Evolutionary conservation across 352 stramenopile genomes (phyloP).

Genomic region (Phytopythium delawarense): DNA sequence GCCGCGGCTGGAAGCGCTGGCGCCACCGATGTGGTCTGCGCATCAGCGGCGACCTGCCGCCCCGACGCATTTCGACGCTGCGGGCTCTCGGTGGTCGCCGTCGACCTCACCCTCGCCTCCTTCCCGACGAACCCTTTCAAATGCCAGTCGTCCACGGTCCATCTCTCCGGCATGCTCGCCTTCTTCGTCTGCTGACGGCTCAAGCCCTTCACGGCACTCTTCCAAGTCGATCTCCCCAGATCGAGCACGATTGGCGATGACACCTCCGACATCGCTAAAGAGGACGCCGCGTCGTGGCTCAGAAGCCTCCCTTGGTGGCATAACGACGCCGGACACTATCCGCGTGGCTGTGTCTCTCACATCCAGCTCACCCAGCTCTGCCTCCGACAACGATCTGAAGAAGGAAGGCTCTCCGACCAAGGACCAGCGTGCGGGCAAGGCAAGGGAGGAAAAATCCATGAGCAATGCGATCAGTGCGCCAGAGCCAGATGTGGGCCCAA

Average conservation of each 20-base stretch:
- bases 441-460: not conserved
- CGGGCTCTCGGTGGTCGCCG: not conserved
- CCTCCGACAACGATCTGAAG: not conserved
- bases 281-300: not conserved
- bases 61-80: not conserved
- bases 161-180: not conserved
- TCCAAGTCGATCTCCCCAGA: not conserved
- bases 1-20: not conserved
- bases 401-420: not conserved
- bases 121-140: slow-evolving; percentile 10
- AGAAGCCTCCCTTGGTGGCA: not conserved
- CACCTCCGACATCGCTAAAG: not conserved
- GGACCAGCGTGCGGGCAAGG: not conserved
- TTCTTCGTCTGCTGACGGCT: not conserved
- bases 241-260: not conserved
- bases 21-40: not conserved
- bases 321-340: not conserved
- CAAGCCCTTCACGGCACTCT: not conserved
- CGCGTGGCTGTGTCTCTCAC: not conserved
- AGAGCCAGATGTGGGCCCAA: not conserved
- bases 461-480: not conserved
- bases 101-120: not conserved
- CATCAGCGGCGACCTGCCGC: slow-evolving; percentile 5
- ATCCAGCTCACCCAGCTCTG: not conserved
- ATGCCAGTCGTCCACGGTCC: not conserved